Base-by-base conservation (phyloP, 2,329 filamentous ascomycete genomes). In the Nemania diffusa region DNA sequence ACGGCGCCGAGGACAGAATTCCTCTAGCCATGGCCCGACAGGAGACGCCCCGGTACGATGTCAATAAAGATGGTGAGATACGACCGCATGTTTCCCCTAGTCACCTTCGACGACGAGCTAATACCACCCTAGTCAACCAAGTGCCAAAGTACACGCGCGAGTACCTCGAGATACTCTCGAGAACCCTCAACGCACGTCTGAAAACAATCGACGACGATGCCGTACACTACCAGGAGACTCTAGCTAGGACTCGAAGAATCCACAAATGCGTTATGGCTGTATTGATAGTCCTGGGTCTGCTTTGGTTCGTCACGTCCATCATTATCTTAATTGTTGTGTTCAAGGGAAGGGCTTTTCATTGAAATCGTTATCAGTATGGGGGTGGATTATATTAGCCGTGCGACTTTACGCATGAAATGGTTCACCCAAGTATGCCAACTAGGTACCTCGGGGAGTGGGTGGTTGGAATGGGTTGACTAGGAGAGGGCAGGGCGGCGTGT, bases 121-220 rank as follows among this genome's bases (percentile, higher is more conserved):
- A 62, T 42, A 26, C n/a, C 4, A 40, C 11, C 27, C 20, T n/a
- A 70, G 68, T 44, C 50, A 15, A 56, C 6, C 2, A 4, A 1
- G 34, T 70, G 2, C 68, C 68, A 24, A 24, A 20, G 5, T 70
- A 70, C 42, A 70, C 68, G 37, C 65, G 68, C 34, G 51, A 63
- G 22, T 56, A 70, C 55, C 62, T 70, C 3, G 40, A 44, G 7
- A 34, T 29, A 20, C 52, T 70, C 9, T 55, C 65, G n/a, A 29
- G 2, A 2, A 40, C 22, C 17, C 7, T 69, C 42, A n/a, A 62
- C 26, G 7, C 20, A 4, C 68, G 61, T 17, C 13, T 69, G 17
- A 46, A 15, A 2, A 26, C 1, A 17, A 20, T 65, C 44, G 62
- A 66, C 5, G 34, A 63, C 3, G n/a, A 50, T 13, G 13, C 37